Conservation (phyloP, 1,284 basidiomycete genomes). For the Moesziomyces parantarcticus region DNA sequence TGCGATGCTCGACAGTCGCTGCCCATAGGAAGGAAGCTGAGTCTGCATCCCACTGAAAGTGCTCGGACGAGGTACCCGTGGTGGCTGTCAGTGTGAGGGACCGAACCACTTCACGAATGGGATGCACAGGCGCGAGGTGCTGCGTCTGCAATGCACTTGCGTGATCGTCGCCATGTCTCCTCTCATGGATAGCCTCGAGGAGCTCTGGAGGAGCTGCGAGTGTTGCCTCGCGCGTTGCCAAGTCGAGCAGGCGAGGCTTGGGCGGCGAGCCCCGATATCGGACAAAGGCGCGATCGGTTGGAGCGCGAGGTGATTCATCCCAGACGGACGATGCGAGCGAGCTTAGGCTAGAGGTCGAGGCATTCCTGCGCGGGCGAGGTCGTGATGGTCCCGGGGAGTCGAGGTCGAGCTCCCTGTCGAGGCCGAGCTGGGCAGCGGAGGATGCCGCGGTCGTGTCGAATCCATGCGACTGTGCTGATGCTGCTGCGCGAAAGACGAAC, state of each 20-base stretch:
- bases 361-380: slow-evolving; percentile 4
- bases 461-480: neutral
- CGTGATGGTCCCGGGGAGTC: slow-evolving; percentile 28
- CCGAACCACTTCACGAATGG: slow-evolving; percentile 15
- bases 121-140: slow-evolving; percentile 43
- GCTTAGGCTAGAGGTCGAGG: slow-evolving; percentile 29
- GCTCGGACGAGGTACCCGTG: slow-evolving; percentile 38
- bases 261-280: slow-evolving; percentile 28
- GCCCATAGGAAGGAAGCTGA: slow-evolving; percentile 42
- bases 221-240: slow-evolving; percentile 12
- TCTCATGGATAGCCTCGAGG: slow-evolving; percentile 33
- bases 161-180: neutral
- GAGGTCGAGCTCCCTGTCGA: slow-evolving; percentile 7
- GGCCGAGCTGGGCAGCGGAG: neutral
- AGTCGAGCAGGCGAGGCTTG: slow-evolving; percentile 21
- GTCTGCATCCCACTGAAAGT: slow-evolving; percentile 46
- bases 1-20: slow-evolving; percentile 23
- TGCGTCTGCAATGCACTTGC: neutral
- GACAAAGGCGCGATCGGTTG: slow-evolving; percentile 9
- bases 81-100: slow-evolving; percentile 41
- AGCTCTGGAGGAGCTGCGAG: slow-evolving; percentile 2
- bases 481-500: slow-evolving; percentile 15
- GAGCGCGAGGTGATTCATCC: slow-evolving; percentile 16
- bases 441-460: neutral
- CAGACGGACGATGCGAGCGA: slow-evolving; percentile 22